phyloP scores from a whole-genome alignment of 768 basidiomycete species.

The Mycena chlorophos region DNA sequence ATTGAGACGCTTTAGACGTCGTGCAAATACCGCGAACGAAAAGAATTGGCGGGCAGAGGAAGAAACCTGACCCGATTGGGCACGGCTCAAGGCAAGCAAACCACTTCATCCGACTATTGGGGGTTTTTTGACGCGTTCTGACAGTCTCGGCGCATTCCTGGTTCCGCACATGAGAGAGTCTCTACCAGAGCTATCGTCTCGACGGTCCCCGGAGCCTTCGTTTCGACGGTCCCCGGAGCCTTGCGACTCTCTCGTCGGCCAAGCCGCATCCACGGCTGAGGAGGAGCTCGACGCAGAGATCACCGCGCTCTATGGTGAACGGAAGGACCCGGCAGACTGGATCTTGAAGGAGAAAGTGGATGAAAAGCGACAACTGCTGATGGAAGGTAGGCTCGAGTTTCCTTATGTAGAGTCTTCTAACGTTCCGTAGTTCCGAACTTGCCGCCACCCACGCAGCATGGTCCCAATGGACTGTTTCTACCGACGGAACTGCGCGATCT shows the following conservation, averaged over 20 bases:
- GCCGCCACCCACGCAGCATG: constrained; percentile 52
- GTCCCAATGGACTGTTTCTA: constrained; percentile 32
- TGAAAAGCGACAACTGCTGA: constrained; percentile 42
- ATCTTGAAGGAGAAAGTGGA: constrained; percentile 60
- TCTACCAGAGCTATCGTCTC: not conserved
- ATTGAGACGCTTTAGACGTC: constrained; percentile 40
- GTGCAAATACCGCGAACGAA: constrained; percentile 53
- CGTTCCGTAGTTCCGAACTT: constrained; percentile 52
- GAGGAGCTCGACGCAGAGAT: constrained; percentile 34
- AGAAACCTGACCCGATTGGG: constrained; percentile 30
- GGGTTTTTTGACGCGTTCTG: no score
- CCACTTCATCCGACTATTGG: constrained; percentile 4
- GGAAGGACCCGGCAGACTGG: constrained; percentile 32
- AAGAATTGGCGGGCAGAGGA: constrained; percentile 42
- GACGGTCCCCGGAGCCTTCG: constrained; percentile 4
- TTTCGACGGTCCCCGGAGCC: constrained; percentile 25
- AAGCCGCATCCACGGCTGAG: constrained; percentile 17
- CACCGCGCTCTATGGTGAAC: constrained; percentile 32
- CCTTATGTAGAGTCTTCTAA: constrained; percentile 1
- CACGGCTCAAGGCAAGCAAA: constrained; percentile 12
- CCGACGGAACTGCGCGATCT: constrained; percentile 32
- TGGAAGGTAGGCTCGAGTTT: constrained; percentile 50
- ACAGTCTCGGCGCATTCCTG: constrained; percentile 43
- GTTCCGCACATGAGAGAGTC: constrained; percentile 28
- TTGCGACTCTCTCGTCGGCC: constrained; percentile 35